Evolutionary conservation across 2,329 filamentous ascomycete genomes (phyloP), one percentile per base, ranked within the genome.

Genomic region (Chrysoporthe cubensis): DNA sequence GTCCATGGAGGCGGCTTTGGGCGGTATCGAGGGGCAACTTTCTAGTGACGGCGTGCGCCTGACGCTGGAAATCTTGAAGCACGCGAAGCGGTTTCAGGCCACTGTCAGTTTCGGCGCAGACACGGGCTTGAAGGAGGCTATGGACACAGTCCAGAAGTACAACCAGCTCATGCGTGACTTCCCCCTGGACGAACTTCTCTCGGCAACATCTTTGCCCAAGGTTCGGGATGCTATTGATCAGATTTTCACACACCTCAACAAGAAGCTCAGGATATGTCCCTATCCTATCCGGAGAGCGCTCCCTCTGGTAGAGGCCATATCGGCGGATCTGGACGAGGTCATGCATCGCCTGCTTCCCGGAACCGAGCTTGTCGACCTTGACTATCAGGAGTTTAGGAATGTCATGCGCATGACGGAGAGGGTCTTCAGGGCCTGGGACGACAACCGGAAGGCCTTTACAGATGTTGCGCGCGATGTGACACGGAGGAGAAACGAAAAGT

Each of bases 131-230:
- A 97, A 97, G 79, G 96, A 99, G 80, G 94, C 94, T 34, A 96
- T 94, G 78, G 96, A 99, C 71, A 91, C 92, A 77, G 96, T 99
- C 59, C 93, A 97, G 79, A 97, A 97, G 80, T 99, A 98, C 84
- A 99, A 99, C 77, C 93, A 97, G 81, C 87, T 99, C 34, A 98
- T 99, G 93, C 91, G 96, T 71, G 96, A 99, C 78, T 98, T 99
- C 71, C 96, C 96, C 0, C 84, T 99, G 44, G 95, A 98, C 76
- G 96, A 99, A 78, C 83, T 99, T 40, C 86, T 97, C 21, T 97
- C 96, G 18, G 94, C 96, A 1, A 96, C 94, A 0, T 95, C 94
- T 0, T 81, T 99, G 57, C 84, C 90, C 74, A 97, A 97, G 79
- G 89, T 97, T 2, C 90, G 96, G 75, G 94, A 98, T 74, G 92